These are phyloP conservation scores for Leccinum truebloodii DNA, from an alignment of 768 basidiomycete genomes.

Conservation along the genomic window DNA sequence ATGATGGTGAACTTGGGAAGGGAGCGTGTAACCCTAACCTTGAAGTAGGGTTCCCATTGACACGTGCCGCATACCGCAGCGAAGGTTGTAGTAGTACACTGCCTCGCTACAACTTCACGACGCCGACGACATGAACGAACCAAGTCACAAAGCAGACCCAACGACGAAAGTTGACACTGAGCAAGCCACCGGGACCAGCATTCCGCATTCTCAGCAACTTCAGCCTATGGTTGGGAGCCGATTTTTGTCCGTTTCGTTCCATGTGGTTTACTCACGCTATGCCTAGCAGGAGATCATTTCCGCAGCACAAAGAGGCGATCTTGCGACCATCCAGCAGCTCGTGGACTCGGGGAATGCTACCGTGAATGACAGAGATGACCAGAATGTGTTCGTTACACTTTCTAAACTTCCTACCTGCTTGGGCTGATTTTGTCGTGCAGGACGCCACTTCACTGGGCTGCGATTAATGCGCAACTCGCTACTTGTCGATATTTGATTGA, in stretches of 20 bases:
- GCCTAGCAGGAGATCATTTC: slow-evolving; percentile 65
- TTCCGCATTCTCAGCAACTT: slow-evolving; percentile 24
- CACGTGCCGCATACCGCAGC: slow-evolving; percentile 10
- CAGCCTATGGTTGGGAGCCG: slow-evolving; percentile 23
- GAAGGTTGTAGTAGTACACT: slow-evolving; percentile 2
- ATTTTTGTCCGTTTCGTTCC: not conserved
- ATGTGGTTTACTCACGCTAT: slow-evolving; percentile 5
- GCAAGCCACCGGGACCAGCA: slow-evolving; percentile 31
- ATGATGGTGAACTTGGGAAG: slow-evolving; percentile 9
- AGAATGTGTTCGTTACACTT: slow-evolving; percentile 61
- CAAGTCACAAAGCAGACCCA: slow-evolving; percentile 28
- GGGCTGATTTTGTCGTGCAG: slow-evolving; percentile 18
- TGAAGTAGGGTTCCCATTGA: slow-evolving; percentile 25
- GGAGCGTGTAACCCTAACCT: slow-evolving; percentile 32
- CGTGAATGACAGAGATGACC: slow-evolving; percentile 79
- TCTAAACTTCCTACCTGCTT: not conserved
- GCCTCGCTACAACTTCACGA: slow-evolving; percentile 18
- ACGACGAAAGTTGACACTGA: slow-evolving; percentile 30
- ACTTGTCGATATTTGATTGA: slow-evolving; percentile 87
- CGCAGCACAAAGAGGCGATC: slow-evolving; percentile 87
- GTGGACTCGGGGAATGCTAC: slow-evolving; percentile 69
- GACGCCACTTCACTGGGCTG: slow-evolving; percentile 97
- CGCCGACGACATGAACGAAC: slow-evolving; percentile 34
- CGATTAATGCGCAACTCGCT: slow-evolving; percentile 93
- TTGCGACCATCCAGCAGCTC: slow-evolving; percentile 60